Conservation (phyloP, 2,329 filamentous ascomycete genomes). For the Ophiobolus disseminans region DNA sequence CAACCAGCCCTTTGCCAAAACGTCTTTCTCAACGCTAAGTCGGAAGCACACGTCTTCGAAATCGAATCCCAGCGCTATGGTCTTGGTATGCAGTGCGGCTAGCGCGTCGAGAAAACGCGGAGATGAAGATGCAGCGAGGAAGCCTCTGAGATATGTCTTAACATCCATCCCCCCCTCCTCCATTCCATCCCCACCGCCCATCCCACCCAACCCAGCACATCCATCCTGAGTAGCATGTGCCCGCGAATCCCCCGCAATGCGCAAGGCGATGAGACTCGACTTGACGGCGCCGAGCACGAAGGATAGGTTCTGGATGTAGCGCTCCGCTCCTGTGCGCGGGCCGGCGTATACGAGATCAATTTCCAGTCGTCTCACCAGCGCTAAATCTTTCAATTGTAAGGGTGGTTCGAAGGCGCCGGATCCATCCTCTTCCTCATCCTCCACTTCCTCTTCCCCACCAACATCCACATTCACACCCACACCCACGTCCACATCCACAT, state of each 20-base stretch:
- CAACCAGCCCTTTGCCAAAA: conserved; percentile 26
- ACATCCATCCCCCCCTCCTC: conserved; percentile 15
- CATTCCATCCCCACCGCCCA: neutral
- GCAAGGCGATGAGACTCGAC: conserved; percentile 15
- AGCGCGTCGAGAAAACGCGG: conserved; percentile 25
- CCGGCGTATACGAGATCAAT: conserved; percentile 39
- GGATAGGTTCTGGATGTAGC: conserved; percentile 30
- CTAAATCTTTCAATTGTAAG: conserved; percentile 26
- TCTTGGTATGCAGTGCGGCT: conserved; percentile 11
- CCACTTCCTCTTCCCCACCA: too few relatives aligned
- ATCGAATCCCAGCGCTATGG: conserved; percentile 30
- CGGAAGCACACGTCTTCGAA: conserved; percentile 41
- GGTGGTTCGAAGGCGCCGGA: conserved; percentile 36
- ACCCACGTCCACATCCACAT: too few relatives aligned
- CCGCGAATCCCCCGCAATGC: conserved; percentile 21
- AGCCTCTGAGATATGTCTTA: conserved; percentile 28
- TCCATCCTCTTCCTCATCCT: conserved; percentile 10
- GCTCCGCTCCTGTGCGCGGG: conserved; percentile 25
- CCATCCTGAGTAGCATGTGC: conserved; percentile 11
- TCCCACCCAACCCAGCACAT: too few relatives aligned
- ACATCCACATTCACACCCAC: too few relatives aligned
- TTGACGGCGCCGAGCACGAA: conserved; percentile 20
- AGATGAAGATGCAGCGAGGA: conserved; percentile 31
- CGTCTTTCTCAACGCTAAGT: conserved; percentile 14
- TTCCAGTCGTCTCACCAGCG: conserved; percentile 31